These are phyloP conservation scores for Cercospora sp. DNA, from an alignment of 2,329 filamentous ascomycete genomes.

Conservation along the genomic window DNA sequence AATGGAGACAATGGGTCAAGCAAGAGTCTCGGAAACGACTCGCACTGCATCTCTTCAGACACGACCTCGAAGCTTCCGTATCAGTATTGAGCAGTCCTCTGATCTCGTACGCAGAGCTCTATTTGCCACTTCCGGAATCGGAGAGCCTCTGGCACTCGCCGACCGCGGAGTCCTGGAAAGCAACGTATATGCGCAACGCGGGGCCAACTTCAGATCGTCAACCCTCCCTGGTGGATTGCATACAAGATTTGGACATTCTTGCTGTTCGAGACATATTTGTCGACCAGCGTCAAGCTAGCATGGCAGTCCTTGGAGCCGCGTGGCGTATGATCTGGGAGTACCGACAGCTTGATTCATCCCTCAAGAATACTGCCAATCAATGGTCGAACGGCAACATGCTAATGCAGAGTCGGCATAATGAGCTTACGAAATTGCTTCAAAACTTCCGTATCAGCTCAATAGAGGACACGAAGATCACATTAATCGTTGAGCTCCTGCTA, in stretches of 20 bases:
- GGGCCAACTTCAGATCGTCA: conserved; percentile 43
- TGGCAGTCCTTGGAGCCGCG: conserved; percentile 64
- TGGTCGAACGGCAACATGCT: conserved; percentile 42
- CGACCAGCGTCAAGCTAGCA: conserved; percentile 58
- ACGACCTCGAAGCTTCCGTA: conserved; percentile 68
- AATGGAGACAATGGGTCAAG: conserved; percentile 66
- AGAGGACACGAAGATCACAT: conserved; percentile 38
- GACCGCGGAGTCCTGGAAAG: conserved; percentile 65
- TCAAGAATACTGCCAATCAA: conserved; percentile 51
- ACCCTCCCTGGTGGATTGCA: conserved; percentile 57
- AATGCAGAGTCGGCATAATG: conserved; percentile 58
- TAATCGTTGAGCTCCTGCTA: conserved; percentile 55
- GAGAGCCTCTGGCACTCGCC: conserved; percentile 66
- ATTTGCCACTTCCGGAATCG: conserved; percentile 63
- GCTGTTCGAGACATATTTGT: conserved; percentile 52
- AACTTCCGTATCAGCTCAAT: conserved; percentile 49
- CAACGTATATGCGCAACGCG: conserved; percentile 51
- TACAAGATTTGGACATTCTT: conserved; percentile 58
- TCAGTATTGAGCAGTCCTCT: conserved; percentile 63
- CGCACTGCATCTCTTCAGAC: conserved; percentile 63
- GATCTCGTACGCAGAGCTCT: conserved; percentile 69
- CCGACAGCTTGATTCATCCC: conserved; percentile 58
- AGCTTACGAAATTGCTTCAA: conserved; percentile 61
- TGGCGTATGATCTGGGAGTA: conserved; percentile 68
- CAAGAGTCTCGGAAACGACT: conserved; percentile 69